A percentile compares a stretch with the other conserved stretches of the same genome.
phyloP scores from a whole-genome alignment of 2,329 filamentous ascomycete genomes.

The Penicillium polonicum region DNA sequence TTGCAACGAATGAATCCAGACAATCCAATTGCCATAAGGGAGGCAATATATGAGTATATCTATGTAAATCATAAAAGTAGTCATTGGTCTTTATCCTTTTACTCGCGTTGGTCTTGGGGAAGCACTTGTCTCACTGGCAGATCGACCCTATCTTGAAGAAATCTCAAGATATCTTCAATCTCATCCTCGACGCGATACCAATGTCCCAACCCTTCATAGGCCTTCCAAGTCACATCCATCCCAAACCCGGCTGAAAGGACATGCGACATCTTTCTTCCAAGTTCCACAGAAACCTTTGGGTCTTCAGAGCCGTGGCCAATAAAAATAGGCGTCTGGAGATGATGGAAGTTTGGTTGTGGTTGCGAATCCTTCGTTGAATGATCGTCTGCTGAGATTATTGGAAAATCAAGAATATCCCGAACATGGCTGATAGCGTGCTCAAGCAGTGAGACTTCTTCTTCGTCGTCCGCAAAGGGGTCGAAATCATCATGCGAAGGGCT shows the following conservation, averaged over 20 bases:
- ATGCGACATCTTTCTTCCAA: slow-evolving; percentile 17
- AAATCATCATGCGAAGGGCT: slow-evolving; percentile 21
- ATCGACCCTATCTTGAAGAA: slow-evolving; percentile 1
- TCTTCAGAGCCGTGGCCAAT: slow-evolving; percentile 20
- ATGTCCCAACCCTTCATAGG: slow-evolving; percentile 12
- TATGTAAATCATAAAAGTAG: background rate
- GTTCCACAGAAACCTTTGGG: slow-evolving; percentile 11
- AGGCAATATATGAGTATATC: background rate
- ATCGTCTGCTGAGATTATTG: slow-evolving; percentile 1
- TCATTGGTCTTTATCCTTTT: background rate
- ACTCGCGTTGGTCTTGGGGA: background rate
- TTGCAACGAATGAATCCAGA: background rate
- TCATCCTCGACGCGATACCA: slow-evolving; percentile 17
- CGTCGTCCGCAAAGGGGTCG: slow-evolving; percentile 16
- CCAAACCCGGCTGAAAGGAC: slow-evolving; percentile 14
- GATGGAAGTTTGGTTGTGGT: background rate
- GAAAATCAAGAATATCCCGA: slow-evolving; percentile 35
- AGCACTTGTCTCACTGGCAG: background rate
- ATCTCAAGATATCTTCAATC: slow-evolving; percentile 13
- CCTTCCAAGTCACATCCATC: slow-evolving; percentile 22
- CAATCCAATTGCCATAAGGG: background rate
- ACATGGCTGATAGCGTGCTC: slow-evolving; percentile 32
- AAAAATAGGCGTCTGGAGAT: slow-evolving; percentile 18
- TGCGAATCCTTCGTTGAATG: background rate
- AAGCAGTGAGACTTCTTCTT: slow-evolving; percentile 13